Base-by-base conservation (phyloP, 2,329 filamentous ascomycete species). In the Hypoxylon sp. region DNA sequence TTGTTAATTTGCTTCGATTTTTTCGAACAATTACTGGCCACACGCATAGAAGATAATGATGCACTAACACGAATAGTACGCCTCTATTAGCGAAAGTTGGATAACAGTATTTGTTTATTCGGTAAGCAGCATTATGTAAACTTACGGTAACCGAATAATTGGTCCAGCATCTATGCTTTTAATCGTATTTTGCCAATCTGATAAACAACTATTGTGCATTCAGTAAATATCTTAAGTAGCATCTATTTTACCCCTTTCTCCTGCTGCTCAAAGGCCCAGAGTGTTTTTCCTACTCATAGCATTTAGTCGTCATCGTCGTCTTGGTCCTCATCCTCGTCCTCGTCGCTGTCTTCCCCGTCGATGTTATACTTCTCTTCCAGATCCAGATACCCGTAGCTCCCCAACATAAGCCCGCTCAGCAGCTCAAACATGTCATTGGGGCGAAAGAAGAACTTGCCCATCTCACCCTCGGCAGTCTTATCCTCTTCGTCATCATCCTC, bases 361-460 rank as follows among this genome's bases (percentile, higher is more conserved):
- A 53, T 37, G 11, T 22, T 22, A 35, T 53, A 35, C 30, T 11
- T 35, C 17, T 35, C 30, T 13, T 53, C 14, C 11, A 37, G 10
- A 20, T 53, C 27, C 7, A 11, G 14, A 7, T 20, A 35, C 10
- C 20, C 50, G 11, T 33, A 20, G 6, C 50, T 20, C n/a, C 2
- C 7, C n/a, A 53, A 8, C 7, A 33, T n/a, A 20, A 33, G n/a
- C 6, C 30, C 30, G 20, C 50, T 53, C 3, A 53, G n/a, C 8
- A 53, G 2, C 1, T 53, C 31, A 7, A 33, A 53, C 31, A 35
- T 20, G 10, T 35, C 7, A 5, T 4, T 35, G 2, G 49, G n/a
- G 1, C n/a, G 27, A n/a, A 53, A 35, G 11, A 53, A 53, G 8
- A 53, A 35, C 17, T 53, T 53, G 4, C 50, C 31, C 50, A 53